Evolutionary conservation across 805 yeast species (phyloP).

Genomic region (Metschnikowia rubicola): DNA sequence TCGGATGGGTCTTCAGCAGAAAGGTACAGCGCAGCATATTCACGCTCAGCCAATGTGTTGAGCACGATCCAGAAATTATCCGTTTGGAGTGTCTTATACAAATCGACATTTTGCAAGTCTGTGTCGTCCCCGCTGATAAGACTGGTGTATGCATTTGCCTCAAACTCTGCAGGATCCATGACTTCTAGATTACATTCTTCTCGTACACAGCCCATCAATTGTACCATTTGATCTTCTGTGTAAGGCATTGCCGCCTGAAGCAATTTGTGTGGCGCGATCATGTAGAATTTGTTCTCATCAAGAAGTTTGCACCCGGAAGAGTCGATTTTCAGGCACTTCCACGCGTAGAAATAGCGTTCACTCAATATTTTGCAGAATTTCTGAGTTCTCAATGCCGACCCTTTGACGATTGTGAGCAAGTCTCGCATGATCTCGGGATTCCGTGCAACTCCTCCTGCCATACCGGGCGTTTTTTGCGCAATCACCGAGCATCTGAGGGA

Average conservation of each 20-base stretch:
- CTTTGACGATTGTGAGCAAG: neutral
- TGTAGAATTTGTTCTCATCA: constrained; percentile 4
- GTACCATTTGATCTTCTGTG: constrained; percentile 11
- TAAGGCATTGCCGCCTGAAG: constrained; percentile 6
- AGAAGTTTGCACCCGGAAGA: constrained; percentile 8
- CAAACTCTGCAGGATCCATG: constrained; percentile 1
- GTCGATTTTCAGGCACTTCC: constrained; percentile 16
- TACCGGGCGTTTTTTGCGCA: neutral
- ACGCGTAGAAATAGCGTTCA: constrained; percentile 17
- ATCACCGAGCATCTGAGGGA: constrained; percentile 11
- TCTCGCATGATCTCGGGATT: constrained; percentile 2
- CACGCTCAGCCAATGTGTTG: constrained; percentile 12
- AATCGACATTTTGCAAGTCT: constrained; percentile 10
- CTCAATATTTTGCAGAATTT: constrained; percentile 13
- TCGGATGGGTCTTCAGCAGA: neutral
- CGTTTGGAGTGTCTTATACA: constrained; percentile 17
- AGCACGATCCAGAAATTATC: constrained; percentile 18
- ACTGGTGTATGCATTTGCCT: constrained; percentile 9
- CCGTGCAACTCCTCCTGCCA: too few species aligned
- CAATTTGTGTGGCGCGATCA: constrained; percentile 2
- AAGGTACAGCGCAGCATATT: constrained; percentile 8
- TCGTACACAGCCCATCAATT: constrained; percentile 6
- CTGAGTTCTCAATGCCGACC: neutral
- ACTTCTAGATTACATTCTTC: constrained; percentile 2
- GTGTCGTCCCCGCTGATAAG: constrained; percentile 9